These are phyloP conservation scores for Chlamydomonas sp. DNA, from an alignment of 139 green algal genomes.

Conservation along the genomic window DNA sequence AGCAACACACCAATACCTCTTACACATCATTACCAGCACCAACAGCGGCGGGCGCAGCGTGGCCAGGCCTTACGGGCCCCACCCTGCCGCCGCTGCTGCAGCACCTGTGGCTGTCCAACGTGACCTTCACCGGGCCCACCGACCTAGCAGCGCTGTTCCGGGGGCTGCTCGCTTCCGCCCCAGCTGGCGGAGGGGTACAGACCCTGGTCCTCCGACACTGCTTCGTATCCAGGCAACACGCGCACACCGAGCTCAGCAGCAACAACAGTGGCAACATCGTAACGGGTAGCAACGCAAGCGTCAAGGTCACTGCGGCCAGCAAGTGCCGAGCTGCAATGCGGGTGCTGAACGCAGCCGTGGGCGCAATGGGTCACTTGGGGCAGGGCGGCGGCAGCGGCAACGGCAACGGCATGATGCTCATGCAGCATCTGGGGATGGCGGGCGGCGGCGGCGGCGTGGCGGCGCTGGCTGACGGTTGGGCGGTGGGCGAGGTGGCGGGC, in stretches of 20 bases:
- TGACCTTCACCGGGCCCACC: not conserved
- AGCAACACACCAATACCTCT: not conserved
- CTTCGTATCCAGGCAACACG: not conserved
- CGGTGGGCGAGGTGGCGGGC: not conserved
- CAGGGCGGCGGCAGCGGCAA: no score
- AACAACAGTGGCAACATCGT: not conserved
- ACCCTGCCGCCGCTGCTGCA: constrained; percentile 12
- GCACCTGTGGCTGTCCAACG: constrained; percentile 35
- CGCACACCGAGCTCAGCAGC: no score
- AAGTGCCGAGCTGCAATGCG: no score
- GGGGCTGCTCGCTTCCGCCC: not conserved
- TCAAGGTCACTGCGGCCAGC: no score
- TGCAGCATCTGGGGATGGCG: no score
- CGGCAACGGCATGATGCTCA: no score
- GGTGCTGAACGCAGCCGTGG: no score
- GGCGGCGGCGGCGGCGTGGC: not conserved
- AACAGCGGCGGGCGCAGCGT: not conserved
- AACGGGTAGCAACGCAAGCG: not conserved
- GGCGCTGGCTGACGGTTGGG: not conserved
- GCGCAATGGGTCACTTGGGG: no score
- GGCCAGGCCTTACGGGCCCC: not conserved
- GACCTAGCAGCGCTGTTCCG: not conserved
- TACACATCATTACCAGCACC: not conserved
- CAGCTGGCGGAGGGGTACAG: constrained; percentile 8
- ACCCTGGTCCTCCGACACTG: constrained; percentile 21